Evolutionary conservation across 176 grass and related monocot genomes (phyloP).

Genomic region (Metroxylon sagu): DNA sequence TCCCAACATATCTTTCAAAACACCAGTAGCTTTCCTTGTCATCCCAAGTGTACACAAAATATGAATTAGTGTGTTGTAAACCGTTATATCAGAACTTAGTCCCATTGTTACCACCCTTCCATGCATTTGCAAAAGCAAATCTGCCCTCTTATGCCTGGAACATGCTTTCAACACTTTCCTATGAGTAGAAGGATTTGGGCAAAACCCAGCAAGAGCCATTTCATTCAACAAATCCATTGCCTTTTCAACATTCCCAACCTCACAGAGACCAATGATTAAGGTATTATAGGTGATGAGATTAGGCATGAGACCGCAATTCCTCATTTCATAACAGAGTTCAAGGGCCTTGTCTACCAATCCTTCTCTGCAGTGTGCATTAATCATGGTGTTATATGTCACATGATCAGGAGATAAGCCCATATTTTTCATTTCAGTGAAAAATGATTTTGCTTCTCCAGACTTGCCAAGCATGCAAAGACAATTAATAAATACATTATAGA

Average conservation of each 20-base stretch:
- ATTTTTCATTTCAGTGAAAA: slow-evolving; percentile 65
- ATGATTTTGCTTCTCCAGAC: slow-evolving; percentile 45
- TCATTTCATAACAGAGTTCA: slow-evolving; percentile 56
- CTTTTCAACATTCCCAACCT: slow-evolving; percentile 29
- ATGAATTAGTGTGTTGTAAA: slow-evolving; percentile 65
- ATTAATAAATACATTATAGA: slow-evolving; percentile 97
- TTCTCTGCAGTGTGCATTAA: slow-evolving; percentile 52
- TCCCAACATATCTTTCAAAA: slow-evolving; percentile 65
- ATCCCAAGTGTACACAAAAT: slow-evolving; percentile 65
- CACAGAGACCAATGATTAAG: slow-evolving; percentile 43
- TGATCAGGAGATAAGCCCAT: slow-evolving; percentile 62
- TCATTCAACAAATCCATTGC: slow-evolving; percentile 59
- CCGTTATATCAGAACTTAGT: slow-evolving; percentile 36
- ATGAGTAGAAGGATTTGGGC: slow-evolving; percentile 43
- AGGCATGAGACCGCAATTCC: slow-evolving; percentile 39
- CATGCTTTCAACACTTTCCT: slow-evolving; percentile 61
- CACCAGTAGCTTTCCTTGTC: slow-evolving; percentile 47
- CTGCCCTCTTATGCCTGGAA: slow-evolving; percentile 31
- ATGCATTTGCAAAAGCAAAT: slow-evolving; percentile 59
- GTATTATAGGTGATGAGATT: slow-evolving; percentile 73
- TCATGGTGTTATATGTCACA: slow-evolving; percentile 85
- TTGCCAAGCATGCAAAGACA: slow-evolving; percentile 68
- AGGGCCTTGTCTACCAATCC: slow-evolving; percentile 48
- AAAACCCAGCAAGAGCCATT: slow-evolving; percentile 37
- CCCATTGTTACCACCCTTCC: slow-evolving; percentile 49